Percentiles rank a stretch among this genome's conserved stretches.
phyloP scores from a whole-genome alignment of 2,329 filamentous ascomycete species.

The Alternaria rosae region DNA sequence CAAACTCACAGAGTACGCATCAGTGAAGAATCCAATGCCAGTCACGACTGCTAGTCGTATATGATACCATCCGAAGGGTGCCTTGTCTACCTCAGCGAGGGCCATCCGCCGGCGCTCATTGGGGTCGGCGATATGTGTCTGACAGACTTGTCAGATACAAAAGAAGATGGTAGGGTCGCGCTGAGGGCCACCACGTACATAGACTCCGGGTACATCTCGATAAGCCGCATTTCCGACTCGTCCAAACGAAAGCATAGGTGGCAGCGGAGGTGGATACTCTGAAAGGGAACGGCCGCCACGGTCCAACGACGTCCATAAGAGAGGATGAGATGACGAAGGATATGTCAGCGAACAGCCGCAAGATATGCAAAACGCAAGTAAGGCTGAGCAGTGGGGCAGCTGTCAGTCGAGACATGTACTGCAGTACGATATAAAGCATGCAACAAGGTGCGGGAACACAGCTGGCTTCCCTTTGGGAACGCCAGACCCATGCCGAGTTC shows the following conservation, averaged over 20 bases:
- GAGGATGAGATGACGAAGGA: slow-evolving; percentile 6
- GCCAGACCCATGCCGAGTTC: slow-evolving; percentile 7
- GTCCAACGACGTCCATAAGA: slow-evolving; percentile 1
- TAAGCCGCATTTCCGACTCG: slow-evolving; percentile 43
- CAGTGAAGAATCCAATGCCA: slow-evolving; percentile 88
- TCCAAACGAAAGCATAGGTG: slow-evolving; percentile 36
- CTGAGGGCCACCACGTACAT: slow-evolving; percentile 9
- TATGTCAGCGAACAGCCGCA: slow-evolving; percentile 9
- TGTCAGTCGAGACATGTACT: slow-evolving; percentile 6
- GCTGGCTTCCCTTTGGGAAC: slow-evolving; percentile 8
- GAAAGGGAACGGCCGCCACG: slow-evolving; percentile 1
- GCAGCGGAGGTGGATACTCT: slow-evolving; percentile 7
- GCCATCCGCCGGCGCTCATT: slow-evolving; percentile 49
- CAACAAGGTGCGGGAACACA: slow-evolving; percentile 6
- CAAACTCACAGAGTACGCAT: slow-evolving; percentile 66
- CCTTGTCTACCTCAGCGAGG: slow-evolving; percentile 48
- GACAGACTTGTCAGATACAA: slow-evolving; percentile 17
- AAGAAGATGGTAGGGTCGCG: background rate
- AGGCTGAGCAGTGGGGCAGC: slow-evolving; percentile 11
- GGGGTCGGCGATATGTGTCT: slow-evolving; percentile 43
- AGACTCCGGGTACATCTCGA: slow-evolving; percentile 41
- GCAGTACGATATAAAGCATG: slow-evolving; percentile 14
- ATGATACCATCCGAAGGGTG: slow-evolving; percentile 67
- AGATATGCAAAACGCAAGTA: slow-evolving; percentile 4
- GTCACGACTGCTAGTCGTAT: slow-evolving; percentile 78